Conservation (phyloP, 2,329 filamentous ascomycete genomes). For the Fusarium brachygibbosum region DNA sequence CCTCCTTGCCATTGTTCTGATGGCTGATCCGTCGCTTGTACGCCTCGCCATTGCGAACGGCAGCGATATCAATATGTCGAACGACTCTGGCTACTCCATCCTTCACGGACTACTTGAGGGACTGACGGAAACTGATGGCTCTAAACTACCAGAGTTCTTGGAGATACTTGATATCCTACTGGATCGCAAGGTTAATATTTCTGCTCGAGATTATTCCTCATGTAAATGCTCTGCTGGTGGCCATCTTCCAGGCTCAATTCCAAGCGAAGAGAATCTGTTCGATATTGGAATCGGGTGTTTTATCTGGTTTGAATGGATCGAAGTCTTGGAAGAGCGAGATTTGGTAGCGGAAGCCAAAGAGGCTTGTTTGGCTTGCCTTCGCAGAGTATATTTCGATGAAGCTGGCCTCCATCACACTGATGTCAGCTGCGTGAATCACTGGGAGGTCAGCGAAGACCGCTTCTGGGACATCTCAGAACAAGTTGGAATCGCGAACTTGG, state of each 20-base stretch:
- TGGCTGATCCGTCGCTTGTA: neutral
- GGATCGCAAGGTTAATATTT: neutral
- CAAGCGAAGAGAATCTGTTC: no score
- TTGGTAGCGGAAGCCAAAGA: neutral
- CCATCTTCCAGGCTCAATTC: neutral
- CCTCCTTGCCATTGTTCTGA: neutral
- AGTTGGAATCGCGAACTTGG: neutral
- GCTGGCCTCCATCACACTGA: neutral
- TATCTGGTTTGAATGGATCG: neutral
- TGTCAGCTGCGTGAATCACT: neutral
- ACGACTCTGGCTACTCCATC: neutral
- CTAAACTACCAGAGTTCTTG: neutral
- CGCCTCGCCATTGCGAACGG: neutral
- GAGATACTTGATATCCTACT: neutral
- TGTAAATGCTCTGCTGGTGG: neutral
- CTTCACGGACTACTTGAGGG: neutral
- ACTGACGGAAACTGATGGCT: neutral
- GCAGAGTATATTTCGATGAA: neutral
- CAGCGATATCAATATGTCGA: neutral
- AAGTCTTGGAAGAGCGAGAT: neutral
- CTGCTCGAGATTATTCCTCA: neutral
- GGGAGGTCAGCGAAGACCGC: neutral
- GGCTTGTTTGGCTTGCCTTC: neutral
- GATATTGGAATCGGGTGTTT: no score
- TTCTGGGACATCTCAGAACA: conserved; percentile 1